phyloP scores from a whole-genome alignment of 306 rosid genomes.

The Psophocarpus tetragonolobus region DNA sequence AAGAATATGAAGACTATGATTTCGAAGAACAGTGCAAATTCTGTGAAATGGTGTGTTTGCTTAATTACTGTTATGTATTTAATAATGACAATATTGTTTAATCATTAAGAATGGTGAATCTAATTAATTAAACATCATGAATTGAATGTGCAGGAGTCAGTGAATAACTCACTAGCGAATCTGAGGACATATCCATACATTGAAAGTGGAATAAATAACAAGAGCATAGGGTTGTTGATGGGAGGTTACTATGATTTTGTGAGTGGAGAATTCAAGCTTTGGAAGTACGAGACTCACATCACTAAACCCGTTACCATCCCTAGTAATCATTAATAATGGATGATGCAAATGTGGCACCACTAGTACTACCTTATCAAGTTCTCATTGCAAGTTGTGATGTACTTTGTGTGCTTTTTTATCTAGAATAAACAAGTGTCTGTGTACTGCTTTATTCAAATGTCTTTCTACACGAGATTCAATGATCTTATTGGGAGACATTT shows the following conservation, averaged over 20 bases:
- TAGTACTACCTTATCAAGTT: background rate
- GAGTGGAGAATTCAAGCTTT: constrained; percentile 50
- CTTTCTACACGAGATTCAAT: background rate
- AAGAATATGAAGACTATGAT: background rate
- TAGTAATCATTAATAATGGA: background rate
- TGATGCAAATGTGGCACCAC: background rate
- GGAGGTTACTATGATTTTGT: constrained; percentile 74
- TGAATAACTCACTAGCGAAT: constrained; percentile 57
- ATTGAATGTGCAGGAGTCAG: constrained; percentile 54
- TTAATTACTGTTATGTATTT: too few species aligned
- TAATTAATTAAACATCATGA: background rate
- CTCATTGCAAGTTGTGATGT: background rate
- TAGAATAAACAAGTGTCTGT: constrained; percentile 31
- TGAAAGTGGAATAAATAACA: constrained; percentile 20
- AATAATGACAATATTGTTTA: background rate
- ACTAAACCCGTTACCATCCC: constrained; percentile 38
- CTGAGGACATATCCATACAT: constrained; percentile 60
- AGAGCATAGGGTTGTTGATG: constrained; percentile 26
- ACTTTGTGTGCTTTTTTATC: background rate
- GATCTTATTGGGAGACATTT: background rate
- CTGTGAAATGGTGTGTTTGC: constrained; percentile 60
- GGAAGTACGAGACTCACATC: constrained; percentile 42
- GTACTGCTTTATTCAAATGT: too few species aligned
- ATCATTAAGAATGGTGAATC: background rate
- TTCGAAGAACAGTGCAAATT: constrained; percentile 24